Percentiles rank a stretch among this genome's conserved stretches.
phyloP scores from a whole-genome alignment of 2,329 filamentous ascomycete species.

The Hypocreales sp. region DNA sequence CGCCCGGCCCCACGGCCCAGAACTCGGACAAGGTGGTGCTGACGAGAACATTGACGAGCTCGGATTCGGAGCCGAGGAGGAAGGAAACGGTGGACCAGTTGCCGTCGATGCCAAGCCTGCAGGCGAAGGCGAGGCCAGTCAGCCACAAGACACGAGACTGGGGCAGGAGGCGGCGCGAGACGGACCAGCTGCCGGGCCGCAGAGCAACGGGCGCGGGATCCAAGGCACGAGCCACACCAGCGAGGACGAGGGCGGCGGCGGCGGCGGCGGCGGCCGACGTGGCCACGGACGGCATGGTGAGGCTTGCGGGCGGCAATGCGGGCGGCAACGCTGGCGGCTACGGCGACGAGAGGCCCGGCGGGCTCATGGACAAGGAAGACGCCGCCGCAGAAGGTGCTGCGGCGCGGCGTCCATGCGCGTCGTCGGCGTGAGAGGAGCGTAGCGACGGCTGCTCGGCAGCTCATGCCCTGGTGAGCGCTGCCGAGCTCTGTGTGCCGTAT shows the following conservation, averaged over 20 bases:
- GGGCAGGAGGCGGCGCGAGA: neutral
- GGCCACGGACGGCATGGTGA: constrained; percentile 4
- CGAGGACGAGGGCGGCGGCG: constrained; percentile 3
- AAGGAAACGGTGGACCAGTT: constrained; percentile 57
- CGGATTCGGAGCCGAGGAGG: constrained; percentile 22
- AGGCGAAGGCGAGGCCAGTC: no score
- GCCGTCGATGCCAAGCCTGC: constrained; percentile 49
- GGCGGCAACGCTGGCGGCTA: neutral
- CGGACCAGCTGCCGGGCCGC: constrained; percentile 9
- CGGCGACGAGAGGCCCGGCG: no score
- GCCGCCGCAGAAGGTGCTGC: no score
- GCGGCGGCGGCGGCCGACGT: constrained; percentile 2
- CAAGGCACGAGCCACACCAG: constrained; percentile 2
- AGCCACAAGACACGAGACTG: neutral
- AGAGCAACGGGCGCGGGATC: constrained; percentile 8
- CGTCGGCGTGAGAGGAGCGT: no score
- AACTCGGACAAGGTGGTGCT: constrained; percentile 58
- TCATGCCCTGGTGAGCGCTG: no score
- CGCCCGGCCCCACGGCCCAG: constrained; percentile 47
- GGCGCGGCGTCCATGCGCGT: no score
- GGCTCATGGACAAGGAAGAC: no score
- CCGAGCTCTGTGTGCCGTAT: no score
- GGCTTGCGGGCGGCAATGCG: constrained; percentile 1
- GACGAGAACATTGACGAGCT: constrained; percentile 26
- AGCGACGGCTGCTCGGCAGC: no score